phyloP scores from a whole-genome alignment of 139 green algal species.

The Auxenochlorella pyrenoidosa region DNA sequence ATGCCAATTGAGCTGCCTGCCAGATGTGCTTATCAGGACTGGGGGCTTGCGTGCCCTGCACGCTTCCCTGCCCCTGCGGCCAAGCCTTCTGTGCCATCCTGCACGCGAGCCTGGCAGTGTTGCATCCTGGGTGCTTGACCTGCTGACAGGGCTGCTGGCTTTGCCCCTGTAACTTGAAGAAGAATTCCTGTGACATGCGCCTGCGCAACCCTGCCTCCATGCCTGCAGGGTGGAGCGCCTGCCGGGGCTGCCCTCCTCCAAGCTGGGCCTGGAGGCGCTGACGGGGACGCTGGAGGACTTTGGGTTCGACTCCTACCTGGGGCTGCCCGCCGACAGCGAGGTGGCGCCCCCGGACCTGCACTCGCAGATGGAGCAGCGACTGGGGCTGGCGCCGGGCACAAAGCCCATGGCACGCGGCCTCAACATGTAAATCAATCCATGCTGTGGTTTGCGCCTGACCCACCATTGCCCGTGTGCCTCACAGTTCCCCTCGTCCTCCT shows the following conservation, averaged over 20 bases:
- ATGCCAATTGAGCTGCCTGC: too few species aligned
- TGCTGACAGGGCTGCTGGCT: too few species aligned
- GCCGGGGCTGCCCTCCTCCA: conserved; percentile 73
- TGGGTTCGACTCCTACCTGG: conserved; percentile 77
- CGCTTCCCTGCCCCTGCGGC: too few species aligned
- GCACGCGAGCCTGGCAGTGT: too few species aligned
- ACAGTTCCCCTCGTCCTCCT: too few species aligned
- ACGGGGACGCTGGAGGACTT: conserved; percentile 87
- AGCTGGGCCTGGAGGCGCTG: conserved; percentile 77
- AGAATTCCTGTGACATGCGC: too few species aligned
- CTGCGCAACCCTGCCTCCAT: too few species aligned
- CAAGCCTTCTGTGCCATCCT: too few species aligned
- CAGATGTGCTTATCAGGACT: neutral
- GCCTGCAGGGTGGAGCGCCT: conserved; percentile 60
- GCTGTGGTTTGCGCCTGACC: too few species aligned
- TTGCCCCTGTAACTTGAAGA: too few species aligned
- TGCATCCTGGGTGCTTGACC: too few species aligned
- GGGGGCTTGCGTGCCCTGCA: neutral
- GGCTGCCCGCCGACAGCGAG: conserved; percentile 52
- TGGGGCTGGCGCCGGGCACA: conserved; percentile 37
- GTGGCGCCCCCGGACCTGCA: conserved; percentile 67
- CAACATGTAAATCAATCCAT: neutral
- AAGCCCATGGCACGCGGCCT: conserved; percentile 31
- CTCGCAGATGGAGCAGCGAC: conserved; percentile 75
- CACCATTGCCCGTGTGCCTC: too few species aligned